Evolutionary conservation across 495 filamentous ascomycete genomes (phyloP), one percentile per base, ranked within the genome.

Genomic region (Penicillium paxilli): DNA sequence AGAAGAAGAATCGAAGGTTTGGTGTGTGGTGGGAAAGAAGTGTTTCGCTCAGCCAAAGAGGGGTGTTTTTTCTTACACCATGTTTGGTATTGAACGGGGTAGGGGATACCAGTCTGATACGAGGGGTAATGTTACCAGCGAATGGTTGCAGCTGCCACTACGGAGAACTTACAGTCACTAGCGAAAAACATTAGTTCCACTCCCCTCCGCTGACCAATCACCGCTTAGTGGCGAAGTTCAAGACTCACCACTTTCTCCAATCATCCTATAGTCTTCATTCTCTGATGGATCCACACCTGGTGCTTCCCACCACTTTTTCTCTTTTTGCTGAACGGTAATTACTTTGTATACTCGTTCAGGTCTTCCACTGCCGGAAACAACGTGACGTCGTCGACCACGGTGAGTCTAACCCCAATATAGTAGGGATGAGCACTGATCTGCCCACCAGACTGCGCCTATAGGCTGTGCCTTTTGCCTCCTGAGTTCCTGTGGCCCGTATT

Each of bases 351-450:
- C n/a, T n/a, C n/a, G n/a, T n/a, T n/a, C n/a, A n/a, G n/a, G n/a
- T 40, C 38, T 14, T 38, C 30, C 19, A 45, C 20, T 37, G 14
- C 20, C 30, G 42, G 50, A 26, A 45, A 54, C 46, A 55, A 44
- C 57, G 60, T 66, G 63, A 66, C 63, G 63, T 65, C 62, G 58
- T 51, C 52, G 60, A 66, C 57, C 47, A 53, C 47, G 42, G 50
- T 25, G 23, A 10, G 2, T 47, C 53, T 60, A 48, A 14, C 51
- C 49, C 28, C n/a, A 21, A 52, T 22, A 1, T 19, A 38, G 16
- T 24, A 54, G 50, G 46, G 40, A 53, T 50, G 44, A 38, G 44
- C 28, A 28, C 51, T n/a, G 48, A 62, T 55, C 52, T 23, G 21
- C 40, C 40, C 40, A 23, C 40, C 21, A 42, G n/a, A 14, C 20